Conservation (phyloP, 768 basidiomycete species). For the Udeniomyces megalosporus region DNA sequence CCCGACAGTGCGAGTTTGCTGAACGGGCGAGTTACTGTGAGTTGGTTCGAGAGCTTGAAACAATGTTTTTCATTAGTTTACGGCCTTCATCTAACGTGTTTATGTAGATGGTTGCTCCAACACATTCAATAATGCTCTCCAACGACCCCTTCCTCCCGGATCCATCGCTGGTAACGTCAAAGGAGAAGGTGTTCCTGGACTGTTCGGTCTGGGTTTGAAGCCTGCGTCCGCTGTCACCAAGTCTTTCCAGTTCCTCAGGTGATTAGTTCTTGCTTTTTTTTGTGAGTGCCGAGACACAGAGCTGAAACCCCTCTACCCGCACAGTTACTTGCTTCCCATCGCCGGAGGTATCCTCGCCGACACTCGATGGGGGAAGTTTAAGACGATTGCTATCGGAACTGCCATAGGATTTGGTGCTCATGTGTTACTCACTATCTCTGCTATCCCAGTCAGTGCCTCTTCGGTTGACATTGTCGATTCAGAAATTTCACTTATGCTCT, state of each 20-base stretch:
- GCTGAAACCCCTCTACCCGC: not conserved
- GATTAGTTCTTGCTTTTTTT: not conserved
- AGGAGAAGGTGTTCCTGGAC: conserved; percentile 22
- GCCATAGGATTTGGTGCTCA: conserved; percentile 5
- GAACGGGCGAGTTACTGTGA: conserved; percentile 20
- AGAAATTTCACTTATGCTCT: not conserved
- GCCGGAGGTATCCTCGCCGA: conserved; percentile 27
- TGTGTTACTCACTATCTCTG: conserved; percentile 10
- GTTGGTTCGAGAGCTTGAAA: not conserved
- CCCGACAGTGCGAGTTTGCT: conserved; percentile 28
- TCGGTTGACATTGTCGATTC: not conserved
- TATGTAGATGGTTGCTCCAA: conserved; percentile 20
- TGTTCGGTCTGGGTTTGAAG: conserved; percentile 23
- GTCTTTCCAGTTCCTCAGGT: conserved; percentile 4
- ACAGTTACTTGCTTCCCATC: conserved; percentile 24
- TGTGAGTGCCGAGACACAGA: not conserved
- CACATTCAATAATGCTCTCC: conserved; percentile 25
- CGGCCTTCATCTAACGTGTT: not conserved
- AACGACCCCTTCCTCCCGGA: conserved; percentile 22
- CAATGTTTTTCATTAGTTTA: not conserved
- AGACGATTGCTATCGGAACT: not conserved
- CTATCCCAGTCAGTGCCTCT: not conserved
- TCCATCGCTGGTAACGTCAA: conserved; percentile 25
- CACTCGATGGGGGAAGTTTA: conserved; percentile 22
- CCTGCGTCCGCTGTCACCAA: conserved; percentile 21